phyloP scores from a whole-genome alignment of 805 yeast species.

The Schizosaccharomyces japonicus region DNA sequence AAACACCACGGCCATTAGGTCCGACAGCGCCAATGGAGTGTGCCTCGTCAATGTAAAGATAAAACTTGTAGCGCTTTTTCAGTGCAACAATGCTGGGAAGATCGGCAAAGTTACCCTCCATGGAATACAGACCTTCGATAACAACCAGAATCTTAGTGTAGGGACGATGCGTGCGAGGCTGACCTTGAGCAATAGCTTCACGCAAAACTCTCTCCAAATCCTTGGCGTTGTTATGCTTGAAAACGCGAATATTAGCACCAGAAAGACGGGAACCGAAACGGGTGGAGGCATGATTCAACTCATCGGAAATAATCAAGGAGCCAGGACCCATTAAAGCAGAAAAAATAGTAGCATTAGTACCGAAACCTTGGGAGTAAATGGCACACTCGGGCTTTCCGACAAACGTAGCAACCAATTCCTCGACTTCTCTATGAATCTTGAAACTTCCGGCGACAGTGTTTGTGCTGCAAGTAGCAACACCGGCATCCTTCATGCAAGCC shows the following conservation, averaged over 20 bases:
- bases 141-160: conserved; percentile 61
- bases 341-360: conserved; percentile 78
- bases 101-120: conserved; percentile 80
- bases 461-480: conserved; percentile 60
- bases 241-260: conserved; percentile 50
- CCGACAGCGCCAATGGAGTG: conserved; percentile 99
- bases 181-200: conserved; percentile 78
- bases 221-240: conserved; percentile 69
- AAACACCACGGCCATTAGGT: conserved; percentile 76
- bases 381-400: conserved; percentile 77
- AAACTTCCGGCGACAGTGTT: conserved; percentile 52
- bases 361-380: conserved; percentile 81
- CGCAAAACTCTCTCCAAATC: conserved; percentile 53
- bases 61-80: conserved; percentile 66
- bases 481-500: conserved; percentile 37
- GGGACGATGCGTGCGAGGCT: conserved; percentile 84
- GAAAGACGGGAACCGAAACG: conserved; percentile 83
- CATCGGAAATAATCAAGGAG: conserved; percentile 80
- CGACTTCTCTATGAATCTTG: conserved; percentile 51
- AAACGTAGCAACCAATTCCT: conserved; percentile 53
- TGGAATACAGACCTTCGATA: conserved; percentile 70
- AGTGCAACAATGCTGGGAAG: conserved; percentile 51
- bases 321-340: conserved; percentile 62
- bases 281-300: conserved; percentile 83
- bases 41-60: conserved; percentile 86